phyloP scores from a whole-genome alignment of 345 rosid genomes.

The Lagerstroemia speciosa region DNA sequence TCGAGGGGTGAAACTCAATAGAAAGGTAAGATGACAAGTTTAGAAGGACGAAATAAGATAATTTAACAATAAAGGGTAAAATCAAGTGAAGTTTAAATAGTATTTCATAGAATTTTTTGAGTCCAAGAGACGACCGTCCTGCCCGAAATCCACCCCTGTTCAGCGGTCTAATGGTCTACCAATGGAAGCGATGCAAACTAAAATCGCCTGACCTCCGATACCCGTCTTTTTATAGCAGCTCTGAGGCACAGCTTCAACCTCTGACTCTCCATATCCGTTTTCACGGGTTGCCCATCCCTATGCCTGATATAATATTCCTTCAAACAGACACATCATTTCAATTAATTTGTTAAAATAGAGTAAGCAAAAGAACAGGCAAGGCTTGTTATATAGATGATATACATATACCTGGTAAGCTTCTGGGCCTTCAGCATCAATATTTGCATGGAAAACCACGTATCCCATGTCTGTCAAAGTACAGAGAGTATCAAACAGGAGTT shows the following conservation, averaged over 20 bases:
- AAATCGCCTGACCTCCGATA: conserved; percentile 53
- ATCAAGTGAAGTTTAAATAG: no score
- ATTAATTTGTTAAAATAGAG: background rate
- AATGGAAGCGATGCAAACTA: no score
- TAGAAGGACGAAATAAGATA: no score
- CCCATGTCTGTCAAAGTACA: conserved; percentile 90
- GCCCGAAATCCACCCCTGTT: no score
- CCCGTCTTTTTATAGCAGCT: conserved; percentile 91
- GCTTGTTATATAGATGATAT: background rate
- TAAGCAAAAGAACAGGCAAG: background rate
- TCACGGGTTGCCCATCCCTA: conserved; percentile 76
- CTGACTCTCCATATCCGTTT: conserved; percentile 66
- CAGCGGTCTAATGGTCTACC: no score
- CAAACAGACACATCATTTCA: conserved; percentile 3
- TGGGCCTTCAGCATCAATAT: conserved; percentile 54
- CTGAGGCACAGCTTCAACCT: conserved; percentile 78
- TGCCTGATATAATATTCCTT: conserved; percentile 86
- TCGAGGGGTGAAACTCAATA: no score
- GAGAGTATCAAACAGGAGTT: conserved; percentile 79
- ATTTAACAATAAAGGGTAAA: no score
- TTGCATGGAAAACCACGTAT: conserved; percentile 80
- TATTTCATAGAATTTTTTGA: no score
- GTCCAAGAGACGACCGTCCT: no score
- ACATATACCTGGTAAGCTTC: conserved; percentile 61
- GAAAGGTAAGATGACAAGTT: no score